phyloP scores from a whole-genome alignment of 768 basidiomycete genomes.

The Amanita rimosa region DNA sequence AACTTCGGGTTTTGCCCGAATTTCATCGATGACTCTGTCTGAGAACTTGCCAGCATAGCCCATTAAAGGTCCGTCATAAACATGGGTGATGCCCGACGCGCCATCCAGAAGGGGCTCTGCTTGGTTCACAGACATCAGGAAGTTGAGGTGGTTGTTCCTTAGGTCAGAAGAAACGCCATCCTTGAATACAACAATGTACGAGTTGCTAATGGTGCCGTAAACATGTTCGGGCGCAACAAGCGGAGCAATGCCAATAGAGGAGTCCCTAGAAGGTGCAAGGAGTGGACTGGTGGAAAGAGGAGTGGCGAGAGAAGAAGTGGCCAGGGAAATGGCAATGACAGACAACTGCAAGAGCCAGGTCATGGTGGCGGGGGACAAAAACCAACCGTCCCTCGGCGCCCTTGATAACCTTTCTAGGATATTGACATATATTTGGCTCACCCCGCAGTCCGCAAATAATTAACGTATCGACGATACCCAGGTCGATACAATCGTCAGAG shows the following conservation, averaged over 20 bases:
- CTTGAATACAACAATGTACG: constrained; percentile 92
- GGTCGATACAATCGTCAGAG: too few relatives aligned
- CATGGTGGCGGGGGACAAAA: constrained; percentile 28
- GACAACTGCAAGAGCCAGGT: constrained; percentile 29
- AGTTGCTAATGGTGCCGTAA: constrained; percentile 72
- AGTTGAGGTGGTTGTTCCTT: constrained; percentile 69
- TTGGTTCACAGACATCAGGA: constrained; percentile 52
- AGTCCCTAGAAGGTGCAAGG: constrained; percentile 20
- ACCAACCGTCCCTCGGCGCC: constrained; percentile 7
- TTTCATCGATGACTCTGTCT: constrained; percentile 52
- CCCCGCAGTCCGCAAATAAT: not conserved
- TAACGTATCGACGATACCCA: not conserved
- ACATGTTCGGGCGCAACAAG: constrained; percentile 47
- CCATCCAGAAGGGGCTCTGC: constrained; percentile 40
- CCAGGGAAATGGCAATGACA: constrained; percentile 28
- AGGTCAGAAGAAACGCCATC: constrained; percentile 44
- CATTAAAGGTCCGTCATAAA: constrained; percentile 63
- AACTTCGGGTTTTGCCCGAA: constrained; percentile 82
- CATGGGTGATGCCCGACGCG: constrained; percentile 51
- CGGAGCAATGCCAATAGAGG: constrained; percentile 48
- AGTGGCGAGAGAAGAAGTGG: constrained; percentile 25
- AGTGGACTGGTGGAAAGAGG: constrained; percentile 39
- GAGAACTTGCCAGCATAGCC: constrained; percentile 82
- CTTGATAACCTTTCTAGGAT: constrained; percentile 2
- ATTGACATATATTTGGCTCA: constrained; percentile 7